Base-by-base conservation (phyloP, 2,329 filamentous ascomycete genomes). In the Juglanconis juglandina region DNA sequence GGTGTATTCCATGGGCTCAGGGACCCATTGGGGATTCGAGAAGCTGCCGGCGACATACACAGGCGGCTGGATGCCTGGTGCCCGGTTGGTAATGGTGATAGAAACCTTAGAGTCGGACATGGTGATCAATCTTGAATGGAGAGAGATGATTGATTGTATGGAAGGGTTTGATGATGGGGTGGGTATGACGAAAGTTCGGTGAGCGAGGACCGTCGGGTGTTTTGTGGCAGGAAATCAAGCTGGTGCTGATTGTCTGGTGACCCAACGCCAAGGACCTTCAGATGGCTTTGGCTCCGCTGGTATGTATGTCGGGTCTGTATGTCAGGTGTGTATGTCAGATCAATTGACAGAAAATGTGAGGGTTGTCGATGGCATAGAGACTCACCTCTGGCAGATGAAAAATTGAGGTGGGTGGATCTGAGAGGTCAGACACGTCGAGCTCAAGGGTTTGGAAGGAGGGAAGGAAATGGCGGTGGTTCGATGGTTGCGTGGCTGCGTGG, bases 11-110 rank as follows among this genome's bases (percentile, higher is more conserved):
- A 92, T 90, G 74, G 91, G 87, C 51, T 83, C 75, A 1, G 83
- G 81, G 46, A 83, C 71, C 90, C 90, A 93, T 77, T 81, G 76
- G 17, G 87, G 86, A 34, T 83, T 74, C 24, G 86, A 87, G 68
- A 92, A 88, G 30, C 84, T 85, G 14, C 88, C 89, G 10, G 87
- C 87, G 6, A 93, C 76, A 68, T 82, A 92, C 56, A 93, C 79
- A 4, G 90, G 90, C 56, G 89, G 86, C 59, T 81, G 75, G 1
- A 85, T 79, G 57, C 84, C 87, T 2, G 81, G 74, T 64, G 82
- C 83, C 57, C 78, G 77, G 75, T 86, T 91, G 59, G 79, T 83
- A 68, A 93, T 81, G 44, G 78, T 84, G 34, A 86, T 77, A 30
- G 78, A 71, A 24, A 78, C 72, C 66, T 73, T 74, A 56, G 65